Base-by-base conservation (phyloP, 2,329 filamentous ascomycete genomes). In the Neoarthrinium moseri region DNA sequence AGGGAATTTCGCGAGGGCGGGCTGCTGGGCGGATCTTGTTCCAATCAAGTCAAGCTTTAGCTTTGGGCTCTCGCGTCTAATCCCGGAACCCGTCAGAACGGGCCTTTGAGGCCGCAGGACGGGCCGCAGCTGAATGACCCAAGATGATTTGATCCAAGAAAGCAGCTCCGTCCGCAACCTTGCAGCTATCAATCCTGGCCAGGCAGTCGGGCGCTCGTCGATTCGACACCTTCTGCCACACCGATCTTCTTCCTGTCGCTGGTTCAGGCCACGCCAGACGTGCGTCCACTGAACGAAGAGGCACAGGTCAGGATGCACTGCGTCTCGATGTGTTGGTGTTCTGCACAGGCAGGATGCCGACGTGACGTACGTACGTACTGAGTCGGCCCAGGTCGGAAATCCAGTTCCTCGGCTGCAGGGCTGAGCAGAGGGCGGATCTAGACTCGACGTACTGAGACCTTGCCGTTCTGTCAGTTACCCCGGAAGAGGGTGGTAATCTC, bases 71-170 rank as follows among this genome's bases (percentile, higher is more conserved):
- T 55, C 51, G 53, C 56, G 55, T 50, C 52, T 57, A 58, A 56
- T 48, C 42, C 54, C 49, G 56, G 55, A 60, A 62, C 58, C 61
- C 61, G 56, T 56, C 59, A 60, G 58, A 51, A 57, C 50, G 54
- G 54, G 49, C 42, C 50, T 50, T 50, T 48, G 48, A 54, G 59
- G 60, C 56, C 58, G 60, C 60, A 63, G 59, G 53, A 56, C 52
- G 53, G 61, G 61, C 60, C 61, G 61, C 61, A 64, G 61, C 61
- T 56, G 52, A 53, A 53, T 56, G 52, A 43, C 49, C 55, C 51
- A 56, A 57, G 53, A 56, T 61, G 58, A 60, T 59, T 61, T 51
- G 51, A 50, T 48, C 37, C 40, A 56, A 12, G 13, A 36, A 21
- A 17, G 29, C 40, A 47, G 32, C 18, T 22, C 15, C 34, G 15